A percentile compares a stretch with the other conserved stretches of the same genome.
Conservation (phyloP, 768 basidiomycete genomes). For the Tephrocybe sp. region DNA sequence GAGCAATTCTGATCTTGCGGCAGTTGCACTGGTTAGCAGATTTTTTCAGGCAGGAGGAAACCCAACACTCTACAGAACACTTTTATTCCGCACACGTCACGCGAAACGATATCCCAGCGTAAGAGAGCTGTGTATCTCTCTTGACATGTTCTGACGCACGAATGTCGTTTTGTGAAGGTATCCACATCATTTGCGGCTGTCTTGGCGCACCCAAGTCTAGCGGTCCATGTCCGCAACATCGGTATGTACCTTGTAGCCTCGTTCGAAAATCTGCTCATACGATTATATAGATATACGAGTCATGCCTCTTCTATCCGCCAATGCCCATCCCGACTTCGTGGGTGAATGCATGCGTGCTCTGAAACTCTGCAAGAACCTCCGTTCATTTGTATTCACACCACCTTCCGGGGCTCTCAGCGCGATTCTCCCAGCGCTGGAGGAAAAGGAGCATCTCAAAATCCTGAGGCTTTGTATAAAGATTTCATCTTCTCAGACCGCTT, state of each 20-base stretch:
- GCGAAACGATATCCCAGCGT: conserved; percentile 59
- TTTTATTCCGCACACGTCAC: conserved; percentile 55
- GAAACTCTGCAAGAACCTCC: conserved; percentile 48
- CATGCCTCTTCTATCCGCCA: conserved; percentile 40
- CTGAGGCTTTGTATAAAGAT: conserved; percentile 55
- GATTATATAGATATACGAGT: conserved; percentile 48
- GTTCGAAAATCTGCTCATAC: not conserved
- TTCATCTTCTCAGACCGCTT: conserved; percentile 46
- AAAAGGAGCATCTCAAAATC: conserved; percentile 42
- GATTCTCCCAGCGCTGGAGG: conserved; percentile 46
- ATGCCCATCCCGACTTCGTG: conserved; percentile 48
- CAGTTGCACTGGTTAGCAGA: conserved; percentile 61
- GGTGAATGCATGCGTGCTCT: conserved; percentile 51
- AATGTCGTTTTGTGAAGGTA: conserved; percentile 28
- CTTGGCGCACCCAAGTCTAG: conserved; percentile 49
- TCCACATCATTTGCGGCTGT: conserved; percentile 65
- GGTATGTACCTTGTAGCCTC: conserved; percentile 35
- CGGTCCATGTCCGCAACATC: conserved; percentile 58
- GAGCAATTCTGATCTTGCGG: conserved; percentile 54
- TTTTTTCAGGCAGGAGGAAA: conserved; percentile 66
- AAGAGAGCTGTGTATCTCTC: conserved; percentile 15
- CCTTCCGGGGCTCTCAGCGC: conserved; percentile 40
- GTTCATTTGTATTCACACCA: conserved; percentile 54
- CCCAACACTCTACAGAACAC: conserved; percentile 58
- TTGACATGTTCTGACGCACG: not conserved